A percentile compares a stretch with the other conserved stretches of the same genome.
Conservation (phyloP, 2,329 filamentous ascomycete species). For the Ciborinia camelliae region DNA sequence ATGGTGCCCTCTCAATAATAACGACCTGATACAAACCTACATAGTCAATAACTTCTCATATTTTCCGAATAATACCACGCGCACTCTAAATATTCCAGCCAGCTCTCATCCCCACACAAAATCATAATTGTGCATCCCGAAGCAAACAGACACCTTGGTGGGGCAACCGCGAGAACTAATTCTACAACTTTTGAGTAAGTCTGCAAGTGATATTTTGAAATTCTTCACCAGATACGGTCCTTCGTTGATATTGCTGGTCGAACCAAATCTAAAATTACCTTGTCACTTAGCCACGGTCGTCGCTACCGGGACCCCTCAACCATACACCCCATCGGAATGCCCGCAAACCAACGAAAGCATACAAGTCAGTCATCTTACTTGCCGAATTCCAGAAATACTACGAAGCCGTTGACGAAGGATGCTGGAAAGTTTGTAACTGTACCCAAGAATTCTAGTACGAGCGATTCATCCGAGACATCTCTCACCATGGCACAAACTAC, state of each 20-base stretch:
- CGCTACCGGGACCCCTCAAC: slow-evolving; percentile 15
- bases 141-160: slow-evolving; percentile 35
- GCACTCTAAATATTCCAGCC: slow-evolving; percentile 10
- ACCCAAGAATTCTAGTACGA: slow-evolving; percentile 49
- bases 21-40: neutral
- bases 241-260: slow-evolving; percentile 12
- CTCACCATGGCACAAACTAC: slow-evolving; percentile 41
- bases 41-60: slow-evolving; percentile 11
- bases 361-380: slow-evolving; percentile 50
- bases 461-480: slow-evolving; percentile 53
- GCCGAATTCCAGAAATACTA: slow-evolving; percentile 49
- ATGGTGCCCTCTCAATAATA: slow-evolving; percentile 13
- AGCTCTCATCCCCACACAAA: slow-evolving; percentile 8
- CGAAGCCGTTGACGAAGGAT: slow-evolving; percentile 66
- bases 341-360: slow-evolving; percentile 52
- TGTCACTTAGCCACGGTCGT: slow-evolving; percentile 9
- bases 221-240: neutral
- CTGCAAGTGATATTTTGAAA: slow-evolving; percentile 5
- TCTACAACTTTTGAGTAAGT: slow-evolving; percentile 18
- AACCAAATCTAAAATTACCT: slow-evolving; percentile 7
- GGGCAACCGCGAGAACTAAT: slow-evolving; percentile 29
- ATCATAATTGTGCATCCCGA: slow-evolving; percentile 19
- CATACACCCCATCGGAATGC: slow-evolving; percentile 41
- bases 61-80: slow-evolving; percentile 1
- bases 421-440: slow-evolving; percentile 67